These are phyloP conservation scores for Phylloporus sp. DNA, from an alignment of 768 basidiomycete genomes.

Conservation along the genomic window DNA sequence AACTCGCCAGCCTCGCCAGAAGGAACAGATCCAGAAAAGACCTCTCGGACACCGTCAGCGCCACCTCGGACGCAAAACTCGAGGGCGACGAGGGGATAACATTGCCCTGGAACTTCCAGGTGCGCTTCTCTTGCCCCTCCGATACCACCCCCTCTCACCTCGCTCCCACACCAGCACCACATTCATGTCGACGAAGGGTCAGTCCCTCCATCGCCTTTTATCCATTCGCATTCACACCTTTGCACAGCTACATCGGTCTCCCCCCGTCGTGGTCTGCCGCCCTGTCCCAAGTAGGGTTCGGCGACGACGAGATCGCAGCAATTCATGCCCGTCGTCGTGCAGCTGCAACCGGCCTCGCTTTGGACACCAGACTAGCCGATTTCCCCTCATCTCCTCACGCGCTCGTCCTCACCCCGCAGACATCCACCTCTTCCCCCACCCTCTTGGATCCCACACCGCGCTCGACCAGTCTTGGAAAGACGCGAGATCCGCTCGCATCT, in stretches of 20 bases:
- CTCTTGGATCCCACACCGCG: constrained; percentile 23
- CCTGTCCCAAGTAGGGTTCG: constrained; percentile 56
- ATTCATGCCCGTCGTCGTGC: constrained; percentile 42
- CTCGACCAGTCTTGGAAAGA: constrained; percentile 19
- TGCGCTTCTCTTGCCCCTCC: constrained; percentile 25
- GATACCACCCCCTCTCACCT: not conserved
- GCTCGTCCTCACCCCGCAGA: not conserved
- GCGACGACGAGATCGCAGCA: constrained; percentile 61
- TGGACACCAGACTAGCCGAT: constrained; percentile 7
- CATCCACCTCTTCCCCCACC: constrained; percentile 22
- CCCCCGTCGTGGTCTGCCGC: constrained; percentile 71
- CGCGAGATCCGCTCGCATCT: constrained; percentile 3
- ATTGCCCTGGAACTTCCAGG: constrained; percentile 73
- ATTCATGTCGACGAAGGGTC: constrained; percentile 77
- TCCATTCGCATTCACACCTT: not conserved
- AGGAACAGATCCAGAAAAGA: constrained; percentile 31
- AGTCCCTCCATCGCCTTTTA: constrained; percentile 19
- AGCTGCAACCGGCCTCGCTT: constrained; percentile 7
- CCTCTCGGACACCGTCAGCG: constrained; percentile 21
- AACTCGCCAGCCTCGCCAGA: constrained; percentile 32
- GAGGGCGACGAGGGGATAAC: constrained; percentile 60
- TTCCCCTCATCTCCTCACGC: constrained; percentile 17
- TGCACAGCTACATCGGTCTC: constrained; percentile 51
- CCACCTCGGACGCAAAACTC: not conserved
- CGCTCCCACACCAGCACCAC: constrained; percentile 53